Conservation (phyloP, 2,329 filamentous ascomycete species). For the Rachicladosporium sp. region DNA sequence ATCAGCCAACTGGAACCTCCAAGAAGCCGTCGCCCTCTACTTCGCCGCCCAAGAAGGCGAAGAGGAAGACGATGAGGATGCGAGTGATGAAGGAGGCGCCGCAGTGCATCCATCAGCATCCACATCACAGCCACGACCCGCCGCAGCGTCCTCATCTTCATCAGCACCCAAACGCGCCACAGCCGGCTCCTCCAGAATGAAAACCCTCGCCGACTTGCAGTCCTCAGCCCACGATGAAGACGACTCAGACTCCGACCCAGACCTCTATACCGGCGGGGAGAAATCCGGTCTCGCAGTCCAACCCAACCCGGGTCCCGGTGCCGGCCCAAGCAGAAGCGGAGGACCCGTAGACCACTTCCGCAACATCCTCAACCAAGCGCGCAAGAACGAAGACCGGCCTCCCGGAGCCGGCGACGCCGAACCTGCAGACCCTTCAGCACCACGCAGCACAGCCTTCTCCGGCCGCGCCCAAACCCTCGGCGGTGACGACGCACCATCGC, state of each 20-base stretch:
- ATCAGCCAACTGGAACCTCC: constrained; percentile 34
- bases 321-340: constrained; percentile 22
- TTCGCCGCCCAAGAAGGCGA: constrained; percentile 30
- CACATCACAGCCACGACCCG: neutral
- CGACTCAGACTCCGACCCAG: constrained; percentile 51
- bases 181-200: constrained; percentile 20
- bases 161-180: constrained; percentile 15
- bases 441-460: constrained; percentile 39
- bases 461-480: constrained; percentile 66
- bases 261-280: constrained; percentile 74
- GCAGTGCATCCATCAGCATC: neutral
- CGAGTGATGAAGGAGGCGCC: neutral
- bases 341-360: constrained; percentile 33
- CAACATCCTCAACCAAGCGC: constrained; percentile 37
- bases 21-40: constrained; percentile 33
- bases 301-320: constrained; percentile 34
- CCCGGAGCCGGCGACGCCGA: constrained; percentile 41
- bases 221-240: constrained; percentile 40
- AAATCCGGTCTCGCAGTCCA: constrained; percentile 63
- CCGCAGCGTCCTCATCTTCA: constrained; percentile 8
- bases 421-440: constrained; percentile 29
- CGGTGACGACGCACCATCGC: constrained; percentile 62
- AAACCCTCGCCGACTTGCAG: constrained; percentile 35
- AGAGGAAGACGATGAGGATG: constrained; percentile 15
- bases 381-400: constrained; percentile 46